Percentiles rank a stretch among this genome's conserved stretches.
Conservation (phyloP, 2,329 filamentous ascomycete genomes). For the Fonsecaea erecta region DNA sequence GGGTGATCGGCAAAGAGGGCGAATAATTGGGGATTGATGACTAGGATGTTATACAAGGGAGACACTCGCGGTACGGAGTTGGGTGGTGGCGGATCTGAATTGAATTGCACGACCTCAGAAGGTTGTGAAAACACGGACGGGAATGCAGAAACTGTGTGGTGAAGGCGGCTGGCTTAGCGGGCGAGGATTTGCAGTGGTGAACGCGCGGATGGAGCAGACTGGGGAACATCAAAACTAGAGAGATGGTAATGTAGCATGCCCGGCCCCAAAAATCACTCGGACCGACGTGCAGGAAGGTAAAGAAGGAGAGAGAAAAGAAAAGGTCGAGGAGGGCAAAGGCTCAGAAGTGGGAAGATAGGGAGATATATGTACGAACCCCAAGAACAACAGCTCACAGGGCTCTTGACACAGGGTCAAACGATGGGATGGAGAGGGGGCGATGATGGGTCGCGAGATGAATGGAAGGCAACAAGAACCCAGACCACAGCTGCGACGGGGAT, state of each 20-base stretch:
- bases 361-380: conserved; percentile 30
- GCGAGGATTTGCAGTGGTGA: conserved; percentile 20
- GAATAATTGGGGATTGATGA: conserved; percentile 7
- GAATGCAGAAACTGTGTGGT: conserved; percentile 11
- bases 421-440: conserved; percentile 30
- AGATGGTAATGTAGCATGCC: conserved; percentile 5
- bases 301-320: conserved; percentile 25
- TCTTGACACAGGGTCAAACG: conserved; percentile 24
- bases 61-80: not conserved
- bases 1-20: not conserved
- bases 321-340: conserved; percentile 30
- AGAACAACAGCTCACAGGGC: conserved; percentile 14
- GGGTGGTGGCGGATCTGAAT: conserved; percentile 5
- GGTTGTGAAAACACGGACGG: conserved; percentile 10
- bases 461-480: conserved; percentile 23
- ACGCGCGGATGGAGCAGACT: conserved; percentile 9
- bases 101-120: not conserved
- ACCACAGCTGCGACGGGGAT: conserved; percentile 3
- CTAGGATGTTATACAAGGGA: conserved; percentile 9
- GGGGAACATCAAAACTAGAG: conserved; percentile 26
- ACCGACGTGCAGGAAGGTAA: conserved; percentile 24
- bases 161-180: conserved; percentile 9
- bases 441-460: conserved; percentile 16
- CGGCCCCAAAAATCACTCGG: not conserved
- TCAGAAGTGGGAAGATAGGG: conserved; percentile 25